These are phyloP conservation scores for Tieghemostelium lacteum DNA, from an alignment of 78 protist species.

Conservation along the genomic window DNA sequence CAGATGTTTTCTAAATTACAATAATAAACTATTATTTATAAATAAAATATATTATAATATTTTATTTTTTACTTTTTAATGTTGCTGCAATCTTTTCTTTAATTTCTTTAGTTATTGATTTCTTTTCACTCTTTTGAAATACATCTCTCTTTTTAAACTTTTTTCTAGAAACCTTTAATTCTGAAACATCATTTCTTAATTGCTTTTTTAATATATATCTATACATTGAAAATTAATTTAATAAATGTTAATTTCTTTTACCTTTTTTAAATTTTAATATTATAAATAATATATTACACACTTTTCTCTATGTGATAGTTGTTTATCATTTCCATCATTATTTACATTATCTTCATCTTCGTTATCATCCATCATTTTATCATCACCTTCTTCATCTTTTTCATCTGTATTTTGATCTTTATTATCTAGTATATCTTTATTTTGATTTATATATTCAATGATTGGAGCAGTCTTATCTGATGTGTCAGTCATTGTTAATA, in stretches of 20 bases:
- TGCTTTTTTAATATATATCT: constrained; percentile 23
- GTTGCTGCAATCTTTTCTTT: constrained; percentile 23
- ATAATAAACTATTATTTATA: no score
- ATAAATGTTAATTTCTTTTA: neutral
- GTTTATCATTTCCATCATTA: constrained; percentile 4
- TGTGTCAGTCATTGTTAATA: neutral
- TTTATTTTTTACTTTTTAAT: constrained; percentile 10
- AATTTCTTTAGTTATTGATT: constrained; percentile 23
- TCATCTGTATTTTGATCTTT: neutral
- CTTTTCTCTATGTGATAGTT: constrained; percentile 43
- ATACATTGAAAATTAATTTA: neutral
- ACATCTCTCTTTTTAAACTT: constrained; percentile 17
- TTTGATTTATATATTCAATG: neutral
- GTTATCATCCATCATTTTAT: neutral
- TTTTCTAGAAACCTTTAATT: constrained; percentile 7
- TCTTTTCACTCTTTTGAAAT: constrained; percentile 11
- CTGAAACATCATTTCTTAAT: constrained; percentile 11
- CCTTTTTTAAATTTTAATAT: no score
- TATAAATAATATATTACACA: neutral
- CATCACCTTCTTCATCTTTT: neutral
- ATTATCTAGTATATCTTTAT: neutral
- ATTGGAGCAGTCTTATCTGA: no score
- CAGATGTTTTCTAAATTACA: no score
- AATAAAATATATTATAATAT: no score
- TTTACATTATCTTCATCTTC: constrained; percentile 9